A percentile compares a stretch with the other conserved stretches of the same genome.
phyloP scores from a whole-genome alignment of 148 eudicot species.

The Arbutus unedo region DNA sequence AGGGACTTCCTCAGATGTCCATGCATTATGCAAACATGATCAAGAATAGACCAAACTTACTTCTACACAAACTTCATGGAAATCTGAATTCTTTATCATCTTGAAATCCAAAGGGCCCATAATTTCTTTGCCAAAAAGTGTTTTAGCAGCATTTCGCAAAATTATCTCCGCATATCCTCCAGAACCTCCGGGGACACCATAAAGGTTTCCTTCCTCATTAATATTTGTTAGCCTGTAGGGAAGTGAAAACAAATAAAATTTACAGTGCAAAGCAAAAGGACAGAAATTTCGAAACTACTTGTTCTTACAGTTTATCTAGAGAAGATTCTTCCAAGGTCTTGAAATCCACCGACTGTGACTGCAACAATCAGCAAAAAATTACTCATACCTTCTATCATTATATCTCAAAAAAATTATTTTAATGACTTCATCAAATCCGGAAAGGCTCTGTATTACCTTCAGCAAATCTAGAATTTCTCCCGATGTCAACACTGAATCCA shows the following conservation, averaged over 20 bases:
- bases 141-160: conserved; percentile 69
- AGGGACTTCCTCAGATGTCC: not conserved
- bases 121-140: conserved; percentile 64
- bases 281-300: not conserved
- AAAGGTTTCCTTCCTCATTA: conserved; percentile 73
- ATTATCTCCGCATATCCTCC: conserved; percentile 95
- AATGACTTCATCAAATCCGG: not conserved
- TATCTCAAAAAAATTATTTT: not conserved
- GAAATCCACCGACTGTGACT: conserved; percentile 75
- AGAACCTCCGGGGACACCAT: conserved; percentile 83
- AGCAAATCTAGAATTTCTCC: conserved; percentile 91
- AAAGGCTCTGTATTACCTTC: conserved; percentile 41
- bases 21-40: not conserved
- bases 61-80: conserved; percentile 75
- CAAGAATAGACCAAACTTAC: conserved; percentile 41
- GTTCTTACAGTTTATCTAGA: conserved; percentile 68
- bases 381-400: not conserved
- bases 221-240: conserved; percentile 68
- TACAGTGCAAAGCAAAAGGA: not conserved
- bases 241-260: not conserved
- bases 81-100: conserved; percentile 75
- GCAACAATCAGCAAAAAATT: conserved; percentile 31
- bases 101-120: conserved; percentile 65
- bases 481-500: conserved; percentile 96
- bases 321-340: conserved; percentile 76